These are phyloP conservation scores for Hyparrhenia diplandra DNA, from an alignment of 176 grass and related monocot species.

Conservation along the genomic window DNA sequence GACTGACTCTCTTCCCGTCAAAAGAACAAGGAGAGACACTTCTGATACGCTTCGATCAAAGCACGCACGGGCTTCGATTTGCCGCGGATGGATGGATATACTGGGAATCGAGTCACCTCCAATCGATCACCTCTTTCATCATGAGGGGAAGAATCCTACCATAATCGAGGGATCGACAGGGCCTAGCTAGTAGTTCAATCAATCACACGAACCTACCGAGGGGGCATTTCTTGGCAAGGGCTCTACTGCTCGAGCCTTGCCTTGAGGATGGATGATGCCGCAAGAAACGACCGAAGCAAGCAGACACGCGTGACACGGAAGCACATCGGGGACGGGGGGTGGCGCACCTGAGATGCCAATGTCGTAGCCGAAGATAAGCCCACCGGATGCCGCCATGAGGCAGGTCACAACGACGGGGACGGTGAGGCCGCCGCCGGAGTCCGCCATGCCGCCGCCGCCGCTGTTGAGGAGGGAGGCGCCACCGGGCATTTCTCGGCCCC, in stretches of 20 bases:
- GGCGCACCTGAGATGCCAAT: constrained; percentile 89
- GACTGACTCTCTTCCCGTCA: too few relatives aligned
- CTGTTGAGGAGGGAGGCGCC: constrained; percentile 32
- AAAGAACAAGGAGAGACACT: too few relatives aligned
- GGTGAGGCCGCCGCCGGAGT: constrained; percentile 64
- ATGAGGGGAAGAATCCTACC: not conserved
- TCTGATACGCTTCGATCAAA: not conserved
- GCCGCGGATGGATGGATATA: not conserved
- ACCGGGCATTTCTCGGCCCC: constrained; percentile 29
- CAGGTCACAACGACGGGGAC: constrained; percentile 68
- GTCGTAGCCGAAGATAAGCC: constrained; percentile 97
- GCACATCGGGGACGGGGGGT: not conserved
- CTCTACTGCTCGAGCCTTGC: too few relatives aligned
- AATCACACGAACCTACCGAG: too few relatives aligned
- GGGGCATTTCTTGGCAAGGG: too few relatives aligned
- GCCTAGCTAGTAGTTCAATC: not conserved
- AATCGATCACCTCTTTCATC: not conserved
- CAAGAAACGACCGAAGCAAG: not conserved
- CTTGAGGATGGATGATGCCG: too few relatives aligned
- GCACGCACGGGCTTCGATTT: not conserved
- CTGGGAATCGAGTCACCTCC: not conserved
- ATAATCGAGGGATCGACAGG: not conserved
- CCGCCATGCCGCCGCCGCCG: constrained; percentile 1
- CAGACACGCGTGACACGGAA: too few relatives aligned
- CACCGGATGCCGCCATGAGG: constrained; percentile 90